Base-by-base conservation (phyloP, 768 basidiomycete genomes). In the Scleroderma bovista region DNA sequence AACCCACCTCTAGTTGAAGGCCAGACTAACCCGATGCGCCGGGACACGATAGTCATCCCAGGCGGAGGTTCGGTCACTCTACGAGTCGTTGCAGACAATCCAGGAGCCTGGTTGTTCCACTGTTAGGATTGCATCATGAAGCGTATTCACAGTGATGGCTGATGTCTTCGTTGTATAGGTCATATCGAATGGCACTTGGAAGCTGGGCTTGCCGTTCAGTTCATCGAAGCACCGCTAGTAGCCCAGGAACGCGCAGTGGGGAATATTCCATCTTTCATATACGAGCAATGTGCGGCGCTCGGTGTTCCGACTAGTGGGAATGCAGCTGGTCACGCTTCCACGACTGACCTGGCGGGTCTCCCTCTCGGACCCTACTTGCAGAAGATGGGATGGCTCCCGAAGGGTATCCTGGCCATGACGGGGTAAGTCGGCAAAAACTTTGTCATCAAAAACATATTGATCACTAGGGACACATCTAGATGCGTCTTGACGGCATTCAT, bases 161-260 rank as follows among this genome's bases (percentile, higher is more conserved):
- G 5, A 23, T 33, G 31, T 19, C 44, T 33, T 45, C 23, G n/a
- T n/a, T n/a, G 5, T 33, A 19, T 51, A 87, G 84, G 85, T 63
- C 87, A 89, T 67, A 86, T 88, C 56, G 86, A 90, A 62, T 93
- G 90, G 88, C 89, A 93, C 66, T 69, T 93, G 5, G 78, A 88
- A 68, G 72, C 74, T 47, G 95, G 95, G 9, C 81, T 99, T 29
- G 94, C 92, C 0, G 76, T 88, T 34, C 81, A 86, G 57, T 76
- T 99, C 60, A 72, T 97, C 67, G 86, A 88, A 60, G 91, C 93
- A 6, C 91, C 93, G 0, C 68, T 84, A 6, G 58, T 76, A 43
- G 77, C 80, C 3, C 92, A 95, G 63, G 64, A 80, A 55, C 71
- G 72, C 16, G 56, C 62, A 8, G 66, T 66, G 41, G 63, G 55